Percentiles rank a stretch among this genome's conserved stretches.
Evolutionary conservation across 2,329 filamentous ascomycete species (phyloP).

Genomic region (Diaporthe sp.): DNA sequence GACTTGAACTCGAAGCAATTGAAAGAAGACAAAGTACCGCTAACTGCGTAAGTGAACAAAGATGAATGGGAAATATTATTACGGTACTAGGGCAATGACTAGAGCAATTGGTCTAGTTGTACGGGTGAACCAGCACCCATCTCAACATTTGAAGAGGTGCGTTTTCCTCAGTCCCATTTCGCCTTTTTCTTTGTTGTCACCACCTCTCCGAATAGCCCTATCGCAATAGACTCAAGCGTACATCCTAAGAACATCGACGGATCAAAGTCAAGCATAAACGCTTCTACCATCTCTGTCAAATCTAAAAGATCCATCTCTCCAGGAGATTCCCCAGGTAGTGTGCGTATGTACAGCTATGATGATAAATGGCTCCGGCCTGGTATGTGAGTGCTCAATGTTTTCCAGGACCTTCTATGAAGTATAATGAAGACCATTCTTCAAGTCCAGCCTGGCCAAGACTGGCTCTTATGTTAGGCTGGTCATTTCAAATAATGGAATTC

Average conservation of each 20-base stretch:
- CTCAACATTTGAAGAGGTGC: background rate
- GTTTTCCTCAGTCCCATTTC: background rate
- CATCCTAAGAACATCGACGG: conserved; percentile 13
- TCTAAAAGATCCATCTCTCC: conserved; percentile 11
- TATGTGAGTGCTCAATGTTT: background rate
- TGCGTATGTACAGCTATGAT: background rate
- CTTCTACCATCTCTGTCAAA: conserved; percentile 9
- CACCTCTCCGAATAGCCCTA: background rate
- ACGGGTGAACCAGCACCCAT: background rate
- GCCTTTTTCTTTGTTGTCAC: background rate
- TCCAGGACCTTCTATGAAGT: background rate
- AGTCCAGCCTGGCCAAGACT: too few relatives aligned
- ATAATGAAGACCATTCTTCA: too few relatives aligned
- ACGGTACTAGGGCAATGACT: too few relatives aligned
- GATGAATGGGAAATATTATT: too few relatives aligned
- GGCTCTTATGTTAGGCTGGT: background rate
- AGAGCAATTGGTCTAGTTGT: background rate
- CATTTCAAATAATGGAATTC: background rate
- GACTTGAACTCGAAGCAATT: too few relatives aligned
- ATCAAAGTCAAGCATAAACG: conserved; percentile 16
- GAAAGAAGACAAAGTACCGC: too few relatives aligned
- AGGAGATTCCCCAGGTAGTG: background rate
- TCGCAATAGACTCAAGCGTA: conserved; percentile 7
- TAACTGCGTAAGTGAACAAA: too few relatives aligned
- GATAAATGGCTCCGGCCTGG: background rate